These are phyloP conservation scores for Leccinum fibrillosum DNA, from an alignment of 768 basidiomycete genomes.

Conservation along the genomic window DNA sequence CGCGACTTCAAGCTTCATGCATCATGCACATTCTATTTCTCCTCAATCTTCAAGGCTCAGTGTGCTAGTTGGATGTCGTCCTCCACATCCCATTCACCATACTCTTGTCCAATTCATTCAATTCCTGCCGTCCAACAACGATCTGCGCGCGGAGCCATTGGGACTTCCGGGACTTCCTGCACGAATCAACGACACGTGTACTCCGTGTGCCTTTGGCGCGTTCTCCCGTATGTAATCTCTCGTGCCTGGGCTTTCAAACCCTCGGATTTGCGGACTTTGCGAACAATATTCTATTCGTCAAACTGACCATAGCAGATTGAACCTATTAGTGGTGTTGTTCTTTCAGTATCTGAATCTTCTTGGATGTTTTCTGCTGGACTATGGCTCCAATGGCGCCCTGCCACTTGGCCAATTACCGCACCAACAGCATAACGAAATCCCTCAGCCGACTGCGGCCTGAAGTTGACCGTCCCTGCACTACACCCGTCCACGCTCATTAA, in stretches of 20 bases:
- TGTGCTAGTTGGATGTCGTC: too few relatives aligned
- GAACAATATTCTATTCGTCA: neutral
- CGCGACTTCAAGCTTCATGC: too few relatives aligned
- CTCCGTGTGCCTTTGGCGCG: neutral
- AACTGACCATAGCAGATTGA: neutral
- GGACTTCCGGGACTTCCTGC: neutral
- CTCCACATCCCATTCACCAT: neutral
- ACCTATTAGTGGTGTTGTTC: too few relatives aligned
- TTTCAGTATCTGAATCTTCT: neutral
- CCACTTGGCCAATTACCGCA: neutral
- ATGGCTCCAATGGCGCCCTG: neutral
- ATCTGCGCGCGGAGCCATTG: neutral
- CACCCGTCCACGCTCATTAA: neutral
- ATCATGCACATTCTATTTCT: too few relatives aligned
- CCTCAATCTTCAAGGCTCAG: too few relatives aligned
- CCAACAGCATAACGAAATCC: neutral
- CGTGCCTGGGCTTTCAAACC: neutral
- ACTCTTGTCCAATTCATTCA: neutral
- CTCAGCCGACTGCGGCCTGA: too few relatives aligned
- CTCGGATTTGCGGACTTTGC: neutral
- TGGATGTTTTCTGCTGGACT: neutral
- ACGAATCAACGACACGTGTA: neutral
- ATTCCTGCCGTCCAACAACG: neutral
- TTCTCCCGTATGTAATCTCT: neutral
- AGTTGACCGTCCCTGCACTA: too few relatives aligned